These are phyloP conservation scores for Murraya paniculata DNA, from an alignment of 345 rosid species.

Conservation along the genomic window DNA sequence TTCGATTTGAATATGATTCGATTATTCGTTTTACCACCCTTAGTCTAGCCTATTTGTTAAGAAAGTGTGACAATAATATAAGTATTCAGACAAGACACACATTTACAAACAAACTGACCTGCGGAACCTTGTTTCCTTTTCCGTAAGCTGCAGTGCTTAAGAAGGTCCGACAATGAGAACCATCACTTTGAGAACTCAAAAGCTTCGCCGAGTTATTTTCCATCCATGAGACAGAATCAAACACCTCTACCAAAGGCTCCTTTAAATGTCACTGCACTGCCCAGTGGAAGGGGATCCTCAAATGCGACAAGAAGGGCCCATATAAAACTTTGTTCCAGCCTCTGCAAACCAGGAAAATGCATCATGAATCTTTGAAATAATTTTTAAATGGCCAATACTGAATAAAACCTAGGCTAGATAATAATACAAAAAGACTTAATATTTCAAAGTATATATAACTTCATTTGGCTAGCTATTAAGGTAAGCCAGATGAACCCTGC, in stretches of 20 bases:
- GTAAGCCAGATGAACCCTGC: constrained; percentile 82
- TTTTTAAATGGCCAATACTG: not conserved
- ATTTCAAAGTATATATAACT: constrained; percentile 25
- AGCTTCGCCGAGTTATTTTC: constrained; percentile 76
- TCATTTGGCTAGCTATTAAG: constrained; percentile 87
- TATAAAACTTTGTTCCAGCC: constrained; percentile 72
- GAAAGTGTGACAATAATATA: no score
- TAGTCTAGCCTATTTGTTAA: no score
- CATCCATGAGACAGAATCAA: constrained; percentile 86
- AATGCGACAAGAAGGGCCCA: constrained; percentile 95
- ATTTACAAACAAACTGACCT: constrained; percentile 6
- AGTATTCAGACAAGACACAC: no score
- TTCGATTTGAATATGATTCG: no score
- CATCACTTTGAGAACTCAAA: constrained; percentile 23
- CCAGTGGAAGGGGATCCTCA: constrained; percentile 69
- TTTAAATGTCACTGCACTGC: constrained; percentile 43
- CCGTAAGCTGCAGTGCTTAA: constrained; percentile 52
- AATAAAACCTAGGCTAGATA: not conserved
- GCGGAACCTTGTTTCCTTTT: constrained; percentile 15
- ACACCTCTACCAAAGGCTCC: constrained; percentile 89
- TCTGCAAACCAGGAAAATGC: constrained; percentile 25
- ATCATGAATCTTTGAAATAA: not conserved
- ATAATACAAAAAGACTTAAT: not conserved
- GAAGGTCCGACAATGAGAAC: constrained; percentile 80
- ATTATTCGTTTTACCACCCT: no score